Conservation (phyloP, 495 filamentous ascomycete genomes). For the Aspergillus funiculosus region DNA sequence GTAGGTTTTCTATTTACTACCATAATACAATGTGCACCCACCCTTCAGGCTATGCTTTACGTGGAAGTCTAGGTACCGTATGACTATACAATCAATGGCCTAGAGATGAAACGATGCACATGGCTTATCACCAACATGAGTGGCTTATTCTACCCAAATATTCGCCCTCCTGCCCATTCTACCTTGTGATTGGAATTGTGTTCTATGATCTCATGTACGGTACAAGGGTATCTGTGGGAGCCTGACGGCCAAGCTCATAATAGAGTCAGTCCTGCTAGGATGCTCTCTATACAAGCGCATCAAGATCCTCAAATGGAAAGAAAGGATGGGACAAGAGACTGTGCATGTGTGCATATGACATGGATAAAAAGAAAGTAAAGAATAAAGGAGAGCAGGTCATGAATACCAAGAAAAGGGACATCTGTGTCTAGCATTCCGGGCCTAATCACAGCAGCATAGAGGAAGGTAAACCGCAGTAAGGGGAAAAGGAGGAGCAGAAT, state of each 20-base stretch:
- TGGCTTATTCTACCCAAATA: not conserved
- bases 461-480: conserved; percentile 8
- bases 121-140: too few species aligned
- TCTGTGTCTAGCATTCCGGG: not conserved
- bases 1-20: too few species aligned
- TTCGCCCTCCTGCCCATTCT: not conserved
- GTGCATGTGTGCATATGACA: too few species aligned
- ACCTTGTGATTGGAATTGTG: not conserved
- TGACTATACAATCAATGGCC: too few species aligned
- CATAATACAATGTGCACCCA: too few species aligned
- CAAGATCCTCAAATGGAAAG: conserved; percentile 1
- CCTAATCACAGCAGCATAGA: too few species aligned
- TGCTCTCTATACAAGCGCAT: not conserved
- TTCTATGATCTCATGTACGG: conserved; percentile 15
- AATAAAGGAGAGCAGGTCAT: too few species aligned
- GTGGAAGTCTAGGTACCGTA: too few species aligned
- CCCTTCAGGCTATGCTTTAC: too few species aligned
- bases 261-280: not conserved
- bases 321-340: too few species aligned
- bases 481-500: not conserved
- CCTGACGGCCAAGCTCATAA: conserved; percentile 3
- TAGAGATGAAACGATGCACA: too few species aligned
- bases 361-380: too few species aligned
- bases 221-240: conserved; percentile 21
- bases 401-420: conserved; percentile 9